Conservation (phyloP, 2,329 filamentous ascomycete genomes). For the Xylariaceae sp. region DNA sequence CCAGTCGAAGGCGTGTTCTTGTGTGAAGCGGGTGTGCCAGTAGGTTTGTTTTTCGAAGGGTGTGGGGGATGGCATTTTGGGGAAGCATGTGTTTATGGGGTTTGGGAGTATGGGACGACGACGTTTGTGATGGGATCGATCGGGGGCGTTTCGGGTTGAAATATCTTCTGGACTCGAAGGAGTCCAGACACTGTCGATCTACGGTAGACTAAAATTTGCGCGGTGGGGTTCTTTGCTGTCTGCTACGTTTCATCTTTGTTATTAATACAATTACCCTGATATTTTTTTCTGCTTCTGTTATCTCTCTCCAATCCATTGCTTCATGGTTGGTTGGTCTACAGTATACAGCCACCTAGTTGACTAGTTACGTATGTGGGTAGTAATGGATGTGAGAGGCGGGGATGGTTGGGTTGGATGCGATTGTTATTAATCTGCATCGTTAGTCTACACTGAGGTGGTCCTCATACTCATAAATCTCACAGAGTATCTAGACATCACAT, state of each 20-base stretch:
- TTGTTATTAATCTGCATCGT: too few relatives aligned
- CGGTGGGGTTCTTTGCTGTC: background rate
- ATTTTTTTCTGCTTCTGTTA: background rate
- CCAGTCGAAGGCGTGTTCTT: slow-evolving; percentile 46
- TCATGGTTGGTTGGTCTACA: background rate
- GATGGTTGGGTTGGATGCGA: background rate
- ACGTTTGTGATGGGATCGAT: background rate
- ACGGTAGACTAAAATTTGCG: background rate
- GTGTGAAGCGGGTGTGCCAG: slow-evolving; percentile 43
- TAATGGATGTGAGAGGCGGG: background rate
- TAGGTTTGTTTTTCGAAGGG: slow-evolving; percentile 45
- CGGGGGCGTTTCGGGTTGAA: too few relatives aligned
- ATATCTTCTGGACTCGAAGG: too few relatives aligned
- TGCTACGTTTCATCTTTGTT: background rate
- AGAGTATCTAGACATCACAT: too few relatives aligned
- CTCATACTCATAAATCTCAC: too few relatives aligned
- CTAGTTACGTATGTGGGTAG: background rate
- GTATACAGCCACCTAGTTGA: too few relatives aligned
- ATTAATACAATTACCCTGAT: background rate
- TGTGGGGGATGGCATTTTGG: too few relatives aligned
- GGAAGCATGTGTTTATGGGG: background rate
- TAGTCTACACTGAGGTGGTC: too few relatives aligned
- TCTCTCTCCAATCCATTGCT: background rate
- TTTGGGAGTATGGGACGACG: background rate
- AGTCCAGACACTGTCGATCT: too few relatives aligned